Evolutionary conservation across 2,329 filamentous ascomycete species (phyloP).

Genomic region (Trichophaea hybrida): DNA sequence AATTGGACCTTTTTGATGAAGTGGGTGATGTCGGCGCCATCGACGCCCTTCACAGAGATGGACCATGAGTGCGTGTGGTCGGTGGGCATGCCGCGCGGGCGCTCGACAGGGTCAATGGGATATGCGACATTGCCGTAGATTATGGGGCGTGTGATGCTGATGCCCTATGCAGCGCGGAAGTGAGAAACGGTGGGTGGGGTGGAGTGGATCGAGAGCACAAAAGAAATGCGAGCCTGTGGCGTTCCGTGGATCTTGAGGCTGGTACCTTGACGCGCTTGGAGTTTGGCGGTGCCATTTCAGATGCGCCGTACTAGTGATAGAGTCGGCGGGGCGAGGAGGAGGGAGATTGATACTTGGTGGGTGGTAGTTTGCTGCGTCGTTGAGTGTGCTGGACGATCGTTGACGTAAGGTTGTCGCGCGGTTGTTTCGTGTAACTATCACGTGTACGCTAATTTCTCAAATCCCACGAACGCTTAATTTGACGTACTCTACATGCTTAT

Average conservation of each 20-base stretch:
- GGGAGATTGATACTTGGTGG: too few relatives aligned
- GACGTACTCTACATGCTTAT: too few relatives aligned
- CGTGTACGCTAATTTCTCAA: too few relatives aligned
- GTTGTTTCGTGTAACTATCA: too few relatives aligned
- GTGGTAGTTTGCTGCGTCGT: too few relatives aligned
- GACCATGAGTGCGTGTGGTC: slow-evolving; percentile 97
- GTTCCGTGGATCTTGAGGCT: slow-evolving; percentile 19
- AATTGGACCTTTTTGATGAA: slow-evolving; percentile 97
- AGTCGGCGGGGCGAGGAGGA: background rate
- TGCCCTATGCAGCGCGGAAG: slow-evolving; percentile 8
- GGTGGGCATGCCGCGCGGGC: slow-evolving; percentile 60
- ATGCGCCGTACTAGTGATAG: background rate
- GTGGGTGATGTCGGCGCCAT: slow-evolving; percentile 80
- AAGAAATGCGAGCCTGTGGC: slow-evolving; percentile 21
- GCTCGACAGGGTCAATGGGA: slow-evolving; percentile 61
- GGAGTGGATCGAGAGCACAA: slow-evolving; percentile 3
- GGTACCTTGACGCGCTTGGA: slow-evolving; percentile 25
- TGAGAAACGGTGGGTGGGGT: background rate
- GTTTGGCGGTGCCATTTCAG: slow-evolving; percentile 10
- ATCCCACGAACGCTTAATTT: too few relatives aligned
- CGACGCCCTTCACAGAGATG: slow-evolving; percentile 81
- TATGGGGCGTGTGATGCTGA: slow-evolving; percentile 23
- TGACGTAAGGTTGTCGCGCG: too few relatives aligned
- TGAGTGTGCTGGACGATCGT: too few relatives aligned
- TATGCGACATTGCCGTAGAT: slow-evolving; percentile 67